A percentile compares a stretch with the other conserved stretches of the same genome.
Conservation (phyloP, 176 grass and related monocot species). For the Carex cristatella region DNA sequence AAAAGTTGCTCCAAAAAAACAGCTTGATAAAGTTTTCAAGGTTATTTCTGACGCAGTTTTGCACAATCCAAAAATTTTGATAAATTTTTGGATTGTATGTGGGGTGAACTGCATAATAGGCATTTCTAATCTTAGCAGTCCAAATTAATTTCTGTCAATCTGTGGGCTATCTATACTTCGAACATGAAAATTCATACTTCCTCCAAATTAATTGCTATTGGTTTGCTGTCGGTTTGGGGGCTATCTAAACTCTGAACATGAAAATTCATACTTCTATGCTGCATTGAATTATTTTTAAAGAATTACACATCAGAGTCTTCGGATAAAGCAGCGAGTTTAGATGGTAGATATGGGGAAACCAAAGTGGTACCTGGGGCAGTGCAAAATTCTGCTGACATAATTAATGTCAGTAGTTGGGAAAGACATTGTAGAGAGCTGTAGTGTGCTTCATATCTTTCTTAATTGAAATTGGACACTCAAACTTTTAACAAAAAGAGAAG, state of each 20-base stretch:
- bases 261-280: background rate
- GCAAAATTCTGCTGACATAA: background rate
- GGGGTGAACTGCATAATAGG: background rate
- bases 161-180: background rate
- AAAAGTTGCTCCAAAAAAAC: constrained; percentile 64
- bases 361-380: background rate
- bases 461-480: background rate
- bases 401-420: constrained; percentile 1
- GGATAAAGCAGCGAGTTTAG: background rate
- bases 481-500: background rate
- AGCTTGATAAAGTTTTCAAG: constrained; percentile 77
- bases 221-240: background rate
- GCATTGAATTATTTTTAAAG: background rate
- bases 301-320: background rate
- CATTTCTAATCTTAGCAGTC: constrained; percentile 3
- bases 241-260: background rate
- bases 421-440: background rate
- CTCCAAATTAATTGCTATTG: background rate
- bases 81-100: background rate
- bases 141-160: constrained; percentile 1
- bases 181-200: background rate
- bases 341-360: background rate
- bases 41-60: constrained; percentile 24
- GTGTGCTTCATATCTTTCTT: background rate
- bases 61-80: background rate